Percentiles rank a stretch among this genome's conserved stretches.
These are phyloP conservation scores for Apophysomyces trapeziformis DNA, from an alignment of 371 early-diverging fungal species.

Conservation along the genomic window DNA sequence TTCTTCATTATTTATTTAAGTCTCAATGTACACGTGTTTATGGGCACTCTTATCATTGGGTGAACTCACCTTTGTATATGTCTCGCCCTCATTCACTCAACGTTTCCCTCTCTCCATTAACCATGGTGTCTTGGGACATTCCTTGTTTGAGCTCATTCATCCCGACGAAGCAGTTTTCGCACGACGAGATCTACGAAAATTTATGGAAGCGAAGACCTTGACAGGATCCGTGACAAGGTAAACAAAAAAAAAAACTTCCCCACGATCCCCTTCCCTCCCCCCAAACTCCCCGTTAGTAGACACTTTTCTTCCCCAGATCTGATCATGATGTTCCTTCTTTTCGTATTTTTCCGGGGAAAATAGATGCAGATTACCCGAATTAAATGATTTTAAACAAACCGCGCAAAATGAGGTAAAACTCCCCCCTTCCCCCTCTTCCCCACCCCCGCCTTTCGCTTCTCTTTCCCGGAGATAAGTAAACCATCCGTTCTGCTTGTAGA, in stretches of 20 bases:
- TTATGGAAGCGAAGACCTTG: slow-evolving; percentile 48
- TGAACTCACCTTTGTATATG: slow-evolving; percentile 31
- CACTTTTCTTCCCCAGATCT: too few relatives aligned
- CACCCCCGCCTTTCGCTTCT: not conserved
- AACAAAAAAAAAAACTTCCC: not conserved
- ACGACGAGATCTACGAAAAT: slow-evolving; percentile 54
- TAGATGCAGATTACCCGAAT: slow-evolving; percentile 31
- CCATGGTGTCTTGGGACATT: slow-evolving; percentile 31
- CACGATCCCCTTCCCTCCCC: slow-evolving; percentile 4
- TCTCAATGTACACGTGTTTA: slow-evolving; percentile 25
- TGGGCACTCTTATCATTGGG: slow-evolving; percentile 38
- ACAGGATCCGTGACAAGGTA: slow-evolving; percentile 67
- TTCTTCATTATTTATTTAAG: not conserved
- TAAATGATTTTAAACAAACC: not conserved
- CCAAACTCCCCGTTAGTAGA: not conserved
- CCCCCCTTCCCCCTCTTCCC: too few relatives aligned
- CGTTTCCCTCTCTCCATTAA: slow-evolving; percentile 5
- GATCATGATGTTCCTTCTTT: too few relatives aligned
- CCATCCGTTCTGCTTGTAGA: slow-evolving; percentile 6
- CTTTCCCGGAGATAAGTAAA: not conserved
- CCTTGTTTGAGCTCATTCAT: slow-evolving; percentile 64
- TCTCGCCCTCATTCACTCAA: slow-evolving; percentile 22
- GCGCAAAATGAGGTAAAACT: slow-evolving; percentile 10
- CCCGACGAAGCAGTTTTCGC: slow-evolving; percentile 63
- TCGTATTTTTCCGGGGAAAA: too few relatives aligned